phyloP scores from a whole-genome alignment of 352 stramenopile genomes.

The Hyaloperonospora brassicae region DNA sequence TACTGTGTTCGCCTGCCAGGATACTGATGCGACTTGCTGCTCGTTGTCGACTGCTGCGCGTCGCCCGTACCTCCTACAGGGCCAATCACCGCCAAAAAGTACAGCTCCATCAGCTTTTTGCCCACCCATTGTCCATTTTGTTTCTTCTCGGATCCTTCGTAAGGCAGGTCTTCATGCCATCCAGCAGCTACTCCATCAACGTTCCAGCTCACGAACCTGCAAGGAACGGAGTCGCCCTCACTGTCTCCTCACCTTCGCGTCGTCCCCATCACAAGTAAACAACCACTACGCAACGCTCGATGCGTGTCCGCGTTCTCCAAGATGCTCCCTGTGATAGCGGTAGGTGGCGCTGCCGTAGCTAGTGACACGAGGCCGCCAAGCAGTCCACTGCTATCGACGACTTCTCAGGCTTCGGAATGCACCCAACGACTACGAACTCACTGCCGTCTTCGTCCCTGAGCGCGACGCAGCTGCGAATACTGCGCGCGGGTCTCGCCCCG shows the following conservation, averaged over 20 bases:
- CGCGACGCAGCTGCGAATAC: constrained; percentile 18
- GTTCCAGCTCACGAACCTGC: constrained; percentile 34
- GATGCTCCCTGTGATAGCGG: constrained; percentile 12
- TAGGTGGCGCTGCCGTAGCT: constrained; percentile 22
- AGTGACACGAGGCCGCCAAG: constrained; percentile 16
- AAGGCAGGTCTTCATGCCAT: constrained; percentile 29
- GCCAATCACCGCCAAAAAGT: constrained; percentile 68
- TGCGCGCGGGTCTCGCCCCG: constrained; percentile 25
- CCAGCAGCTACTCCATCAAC: constrained; percentile 24
- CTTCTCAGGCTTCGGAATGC: constrained; percentile 14
- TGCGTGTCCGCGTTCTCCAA: constrained; percentile 15
- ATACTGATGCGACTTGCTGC: constrained; percentile 41
- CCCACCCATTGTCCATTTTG: neutral
- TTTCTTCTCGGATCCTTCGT: constrained; percentile 11
- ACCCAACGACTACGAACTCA: constrained; percentile 35
- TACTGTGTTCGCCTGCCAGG: constrained; percentile 46
- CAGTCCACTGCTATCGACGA: constrained; percentile 10
- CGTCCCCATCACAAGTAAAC: constrained; percentile 28
- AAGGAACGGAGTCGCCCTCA: constrained; percentile 38
- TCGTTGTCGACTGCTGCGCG: constrained; percentile 45
- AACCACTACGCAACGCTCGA: constrained; percentile 40
- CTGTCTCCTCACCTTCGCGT: constrained; percentile 22
- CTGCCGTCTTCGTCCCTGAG: constrained; percentile 20
- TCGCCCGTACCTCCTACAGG: constrained; percentile 48
- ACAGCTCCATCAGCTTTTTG: constrained; percentile 2